These are phyloP conservation scores for Botrytis tulipae DNA, from an alignment of 2,329 filamentous ascomycete species.

Conservation along the genomic window DNA sequence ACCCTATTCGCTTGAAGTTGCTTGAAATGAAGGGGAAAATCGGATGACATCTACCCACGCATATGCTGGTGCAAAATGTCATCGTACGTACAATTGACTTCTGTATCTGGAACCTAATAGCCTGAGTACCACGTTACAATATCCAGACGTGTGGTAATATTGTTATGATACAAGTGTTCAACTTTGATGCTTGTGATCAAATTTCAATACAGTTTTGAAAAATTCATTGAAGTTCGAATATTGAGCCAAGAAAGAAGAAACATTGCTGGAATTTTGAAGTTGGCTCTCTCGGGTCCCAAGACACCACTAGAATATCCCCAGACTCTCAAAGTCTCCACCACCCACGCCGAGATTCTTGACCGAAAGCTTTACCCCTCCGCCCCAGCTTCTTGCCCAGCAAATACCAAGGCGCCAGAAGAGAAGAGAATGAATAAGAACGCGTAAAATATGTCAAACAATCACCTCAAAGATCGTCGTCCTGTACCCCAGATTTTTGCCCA, in stretches of 20 bases:
- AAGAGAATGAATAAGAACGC: neutral
- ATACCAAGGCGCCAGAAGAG: neutral
- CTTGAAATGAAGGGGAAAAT: constrained; percentile 13
- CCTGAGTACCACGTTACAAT: neutral
- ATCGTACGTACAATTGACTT: neutral
- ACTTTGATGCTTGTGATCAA: neutral
- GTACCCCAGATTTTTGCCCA: neutral
- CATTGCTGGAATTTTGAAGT: neutral
- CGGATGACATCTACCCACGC: neutral
- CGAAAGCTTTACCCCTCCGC: neutral
- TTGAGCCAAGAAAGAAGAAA: neutral
- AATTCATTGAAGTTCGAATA: neutral
- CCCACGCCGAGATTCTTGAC: neutral
- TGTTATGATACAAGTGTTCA: neutral
- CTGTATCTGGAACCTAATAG: neutral
- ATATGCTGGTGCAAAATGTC: neutral
- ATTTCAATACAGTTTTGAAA: neutral
- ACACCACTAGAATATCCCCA: constrained; percentile 2
- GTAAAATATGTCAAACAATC: too few species aligned
- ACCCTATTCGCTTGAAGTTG: constrained; percentile 2
- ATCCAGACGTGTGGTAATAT: neutral
- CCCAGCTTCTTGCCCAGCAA: neutral
- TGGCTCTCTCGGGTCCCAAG: neutral
- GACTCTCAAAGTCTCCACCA: neutral
- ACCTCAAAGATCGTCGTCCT: neutral